Evolutionary conservation across 2,329 filamentous ascomycete species (phyloP).

Genomic region (Nothopassalora personata): DNA sequence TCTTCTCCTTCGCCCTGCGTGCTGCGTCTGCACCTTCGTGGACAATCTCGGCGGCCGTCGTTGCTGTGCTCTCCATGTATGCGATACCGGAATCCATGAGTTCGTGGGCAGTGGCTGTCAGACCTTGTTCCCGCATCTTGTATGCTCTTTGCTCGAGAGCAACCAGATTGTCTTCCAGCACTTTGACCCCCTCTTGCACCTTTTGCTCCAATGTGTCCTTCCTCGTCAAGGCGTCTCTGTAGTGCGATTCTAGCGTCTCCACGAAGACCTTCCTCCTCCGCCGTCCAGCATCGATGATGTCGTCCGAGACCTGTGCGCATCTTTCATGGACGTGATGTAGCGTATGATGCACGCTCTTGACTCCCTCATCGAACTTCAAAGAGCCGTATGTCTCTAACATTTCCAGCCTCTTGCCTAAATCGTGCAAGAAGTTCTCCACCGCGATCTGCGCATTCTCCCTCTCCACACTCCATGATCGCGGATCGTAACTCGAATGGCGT

Average conservation of each 20-base stretch:
- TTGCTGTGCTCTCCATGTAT: constrained; percentile 73
- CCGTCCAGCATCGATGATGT: constrained; percentile 80
- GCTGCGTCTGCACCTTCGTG: constrained; percentile 78
- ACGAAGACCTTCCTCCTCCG: constrained; percentile 82
- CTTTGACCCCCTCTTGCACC: constrained; percentile 75
- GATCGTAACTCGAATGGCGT: constrained; percentile 45
- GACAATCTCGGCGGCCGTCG: constrained; percentile 67
- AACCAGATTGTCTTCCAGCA: constrained; percentile 78
- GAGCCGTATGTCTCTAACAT: constrained; percentile 85
- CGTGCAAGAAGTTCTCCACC: constrained; percentile 73
- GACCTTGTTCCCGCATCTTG: constrained; percentile 70
- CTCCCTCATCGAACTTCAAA: constrained; percentile 72
- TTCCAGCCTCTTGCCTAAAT: constrained; percentile 80
- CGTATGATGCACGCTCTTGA: constrained; percentile 78
- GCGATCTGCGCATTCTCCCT: constrained; percentile 45
- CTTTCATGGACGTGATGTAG: constrained; percentile 80
- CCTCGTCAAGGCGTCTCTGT: constrained; percentile 76
- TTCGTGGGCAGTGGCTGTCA: constrained; percentile 65
- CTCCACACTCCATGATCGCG: constrained; percentile 41
- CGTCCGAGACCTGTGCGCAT: constrained; percentile 85
- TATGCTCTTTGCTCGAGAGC: constrained; percentile 81
- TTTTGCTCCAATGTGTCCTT: constrained; percentile 89
- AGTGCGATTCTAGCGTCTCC: constrained; percentile 81
- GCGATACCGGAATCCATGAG: constrained; percentile 74
- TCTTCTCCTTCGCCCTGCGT: constrained; percentile 65